A percentile compares a stretch with the other conserved stretches of the same genome.
These are phyloP conservation scores for Catharanthus roseus DNA, from an alignment of 257 asterid species.

Conservation along the genomic window DNA sequence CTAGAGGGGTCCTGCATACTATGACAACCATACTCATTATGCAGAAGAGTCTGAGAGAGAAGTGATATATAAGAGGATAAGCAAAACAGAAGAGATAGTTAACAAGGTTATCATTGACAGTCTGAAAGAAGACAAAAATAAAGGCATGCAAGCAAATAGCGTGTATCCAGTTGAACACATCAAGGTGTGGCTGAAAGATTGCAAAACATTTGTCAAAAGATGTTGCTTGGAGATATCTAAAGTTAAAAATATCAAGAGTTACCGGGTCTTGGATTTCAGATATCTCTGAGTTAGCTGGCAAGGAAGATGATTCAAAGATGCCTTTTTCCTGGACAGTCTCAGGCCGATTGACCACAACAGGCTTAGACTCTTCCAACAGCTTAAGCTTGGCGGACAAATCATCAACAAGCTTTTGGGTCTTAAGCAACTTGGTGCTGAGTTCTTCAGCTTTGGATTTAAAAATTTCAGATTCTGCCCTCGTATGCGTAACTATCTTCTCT, in stretches of 20 bases:
- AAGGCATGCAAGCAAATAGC: neutral
- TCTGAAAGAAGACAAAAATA: neutral
- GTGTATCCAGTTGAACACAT: neutral
- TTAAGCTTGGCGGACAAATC: constrained; percentile 70
- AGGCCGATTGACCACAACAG: constrained; percentile 29
- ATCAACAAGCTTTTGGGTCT: constrained; percentile 53
- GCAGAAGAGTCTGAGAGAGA: neutral
- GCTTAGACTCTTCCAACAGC: constrained; percentile 62
- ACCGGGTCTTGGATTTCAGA: constrained; percentile 90
- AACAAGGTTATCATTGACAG: neutral
- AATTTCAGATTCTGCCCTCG: constrained; percentile 53
- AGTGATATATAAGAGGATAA: neutral
- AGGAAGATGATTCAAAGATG: constrained; percentile 39
- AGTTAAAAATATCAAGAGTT: constrained; percentile 19
- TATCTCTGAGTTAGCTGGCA: constrained; percentile 72
- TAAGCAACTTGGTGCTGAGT: constrained; percentile 60
- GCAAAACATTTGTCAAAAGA: neutral
- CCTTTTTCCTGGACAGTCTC: constrained; percentile 60
- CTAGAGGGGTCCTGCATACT: neutral
- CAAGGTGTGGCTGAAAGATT: neutral
- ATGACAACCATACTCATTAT: neutral
- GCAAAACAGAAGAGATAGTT: neutral
- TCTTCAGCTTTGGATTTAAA: constrained; percentile 61
- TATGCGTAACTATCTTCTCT: constrained; percentile 52
- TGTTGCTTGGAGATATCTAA: neutral